Evolutionary conservation across 1,139 yeast species (phyloP).

Genomic region (Kodamaea derodonti): DNA sequence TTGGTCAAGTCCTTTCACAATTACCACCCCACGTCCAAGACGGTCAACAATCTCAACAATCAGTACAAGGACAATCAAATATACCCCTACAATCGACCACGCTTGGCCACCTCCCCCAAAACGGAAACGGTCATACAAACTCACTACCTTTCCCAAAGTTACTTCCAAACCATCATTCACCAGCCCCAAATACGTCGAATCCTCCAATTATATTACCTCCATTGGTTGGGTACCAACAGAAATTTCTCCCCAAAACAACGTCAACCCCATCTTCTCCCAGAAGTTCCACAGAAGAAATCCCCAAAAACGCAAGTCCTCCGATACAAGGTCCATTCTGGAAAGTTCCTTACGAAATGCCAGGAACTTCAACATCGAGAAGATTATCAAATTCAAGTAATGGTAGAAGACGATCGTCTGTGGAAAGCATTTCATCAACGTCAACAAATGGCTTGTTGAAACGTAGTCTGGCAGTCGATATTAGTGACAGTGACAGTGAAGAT

Average conservation of each 20-base stretch:
- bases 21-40: no score
- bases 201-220: conserved; percentile 28
- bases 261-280: conserved; percentile 3
- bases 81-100: background rate
- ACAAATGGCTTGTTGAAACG: conserved; percentile 33
- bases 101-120: background rate
- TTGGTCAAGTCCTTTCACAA: background rate
- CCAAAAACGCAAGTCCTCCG: conserved; percentile 24
- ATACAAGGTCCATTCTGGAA: conserved; percentile 50
- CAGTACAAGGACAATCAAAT: background rate
- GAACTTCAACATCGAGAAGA: conserved; percentile 8
- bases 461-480: conserved; percentile 15
- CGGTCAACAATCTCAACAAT: background rate
- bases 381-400: conserved; percentile 3
- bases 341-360: conserved; percentile 50
- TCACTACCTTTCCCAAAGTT: conserved; percentile 16
- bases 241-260: background rate
- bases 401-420: conserved; percentile 34
- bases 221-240: conserved; percentile 14
- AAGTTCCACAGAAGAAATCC: conserved; percentile 2
- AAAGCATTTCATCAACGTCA: conserved; percentile 31
- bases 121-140: conserved; percentile 1
- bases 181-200: conserved; percentile 12
- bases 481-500: conserved; percentile 39
- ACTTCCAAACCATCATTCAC: conserved; percentile 3